Conservation (phyloP, 148 eudicot species). For the Rhododendron simsii region DNA sequence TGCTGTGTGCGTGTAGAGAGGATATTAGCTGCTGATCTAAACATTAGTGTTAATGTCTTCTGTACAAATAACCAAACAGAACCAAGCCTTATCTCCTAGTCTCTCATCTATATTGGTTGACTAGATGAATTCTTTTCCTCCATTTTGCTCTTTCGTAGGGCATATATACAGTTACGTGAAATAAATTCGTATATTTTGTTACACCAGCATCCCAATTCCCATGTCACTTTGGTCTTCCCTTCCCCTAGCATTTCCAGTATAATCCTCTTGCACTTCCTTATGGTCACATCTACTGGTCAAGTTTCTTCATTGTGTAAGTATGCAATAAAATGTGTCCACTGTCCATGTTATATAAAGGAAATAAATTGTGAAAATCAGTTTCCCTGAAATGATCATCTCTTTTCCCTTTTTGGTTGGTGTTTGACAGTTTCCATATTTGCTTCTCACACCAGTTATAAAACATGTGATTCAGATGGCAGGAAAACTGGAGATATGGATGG, state of each 20-base stretch:
- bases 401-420: neutral
- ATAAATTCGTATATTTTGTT: neutral
- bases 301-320: neutral
- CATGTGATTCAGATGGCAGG: conserved; percentile 42
- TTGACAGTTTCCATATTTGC: neutral
- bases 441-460: conserved; percentile 1
- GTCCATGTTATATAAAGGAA: neutral
- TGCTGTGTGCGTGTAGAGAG: neutral
- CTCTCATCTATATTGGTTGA: neutral
- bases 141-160: neutral
- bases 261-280: neutral
- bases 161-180: neutral
- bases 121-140: neutral
- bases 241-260: neutral
- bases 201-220: neutral
- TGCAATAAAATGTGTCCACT: neutral
- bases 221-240: neutral
- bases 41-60: neutral
- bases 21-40: neutral
- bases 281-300: neutral
- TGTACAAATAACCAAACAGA: neutral
- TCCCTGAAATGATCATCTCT: neutral
- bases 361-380: neutral
- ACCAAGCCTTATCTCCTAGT: neutral
- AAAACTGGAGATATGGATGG: conserved; percentile 87